Evolutionary conservation across 495 filamentous ascomycete genomes (phyloP).

Genomic region (Penicillium robsamsonii): DNA sequence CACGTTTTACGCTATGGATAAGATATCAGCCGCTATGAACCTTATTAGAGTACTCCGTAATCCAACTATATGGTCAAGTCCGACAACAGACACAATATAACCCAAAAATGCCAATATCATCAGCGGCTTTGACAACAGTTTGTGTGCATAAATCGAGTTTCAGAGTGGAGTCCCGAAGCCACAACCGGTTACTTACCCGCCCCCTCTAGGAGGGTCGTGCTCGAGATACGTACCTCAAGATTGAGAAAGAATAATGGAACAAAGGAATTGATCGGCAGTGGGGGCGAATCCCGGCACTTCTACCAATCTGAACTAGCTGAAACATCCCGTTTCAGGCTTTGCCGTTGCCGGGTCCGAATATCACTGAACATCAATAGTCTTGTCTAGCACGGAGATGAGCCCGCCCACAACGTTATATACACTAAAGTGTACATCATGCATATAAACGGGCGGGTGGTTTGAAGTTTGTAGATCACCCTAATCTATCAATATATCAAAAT

Average conservation of each 20-base stretch:
- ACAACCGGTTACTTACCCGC: slow-evolving; percentile 23
- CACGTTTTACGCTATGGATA: not conserved
- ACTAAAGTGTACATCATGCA: not conserved
- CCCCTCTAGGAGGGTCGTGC: not conserved
- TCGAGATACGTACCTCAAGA: slow-evolving; percentile 3
- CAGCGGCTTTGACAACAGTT: not conserved
- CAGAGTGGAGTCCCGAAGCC: slow-evolving; percentile 24
- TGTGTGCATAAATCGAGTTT: slow-evolving; percentile 14
- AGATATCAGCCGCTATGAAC: not conserved
- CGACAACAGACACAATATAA: not conserved
- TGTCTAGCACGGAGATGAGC: slow-evolving; percentile 12
- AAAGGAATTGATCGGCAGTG: slow-evolving; percentile 6
- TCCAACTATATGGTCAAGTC: not conserved
- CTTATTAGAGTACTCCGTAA: not conserved
- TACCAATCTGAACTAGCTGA: not conserved
- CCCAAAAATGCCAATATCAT: not conserved
- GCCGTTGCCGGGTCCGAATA: not conserved
- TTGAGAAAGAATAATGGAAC: not conserved
- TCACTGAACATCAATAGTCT: slow-evolving; percentile 5
- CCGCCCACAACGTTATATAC: not conserved
- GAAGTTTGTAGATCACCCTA: not conserved
- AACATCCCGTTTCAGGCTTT: slow-evolving; percentile 3
- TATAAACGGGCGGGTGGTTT: not conserved
- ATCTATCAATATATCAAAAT: not conserved
- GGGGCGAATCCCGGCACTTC: slow-evolving; percentile 2